phyloP scores from a whole-genome alignment of 2,329 filamentous ascomycete genomes.

The Periconia sp. region DNA sequence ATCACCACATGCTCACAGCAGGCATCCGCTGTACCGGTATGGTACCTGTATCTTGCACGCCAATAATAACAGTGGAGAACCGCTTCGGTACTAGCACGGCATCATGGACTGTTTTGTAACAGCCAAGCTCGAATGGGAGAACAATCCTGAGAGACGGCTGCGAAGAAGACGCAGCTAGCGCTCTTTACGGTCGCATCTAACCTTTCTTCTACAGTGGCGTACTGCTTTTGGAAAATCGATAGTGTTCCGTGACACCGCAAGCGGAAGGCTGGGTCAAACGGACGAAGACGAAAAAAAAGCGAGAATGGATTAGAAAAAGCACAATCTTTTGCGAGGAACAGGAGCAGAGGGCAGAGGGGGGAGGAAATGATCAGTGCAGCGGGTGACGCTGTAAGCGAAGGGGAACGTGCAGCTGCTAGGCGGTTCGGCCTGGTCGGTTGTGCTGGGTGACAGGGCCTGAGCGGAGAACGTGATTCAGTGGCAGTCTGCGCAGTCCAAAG shows the following conservation, averaged over 20 bases:
- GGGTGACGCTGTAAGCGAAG: background rate
- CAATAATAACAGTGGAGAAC: background rate
- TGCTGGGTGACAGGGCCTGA: too few relatives aligned
- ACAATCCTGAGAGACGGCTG: background rate
- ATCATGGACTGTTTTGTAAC: background rate
- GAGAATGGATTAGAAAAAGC: background rate
- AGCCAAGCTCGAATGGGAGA: background rate
- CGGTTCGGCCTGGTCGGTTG: background rate
- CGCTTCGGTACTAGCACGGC: background rate
- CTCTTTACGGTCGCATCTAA: background rate
- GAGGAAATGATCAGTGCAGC: background rate
- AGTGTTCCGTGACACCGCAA: background rate
- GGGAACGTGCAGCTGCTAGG: background rate
- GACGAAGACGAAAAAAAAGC: background rate
- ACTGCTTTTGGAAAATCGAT: background rate
- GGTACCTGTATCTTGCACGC: background rate
- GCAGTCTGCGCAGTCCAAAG: background rate
- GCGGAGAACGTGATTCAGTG: background rate
- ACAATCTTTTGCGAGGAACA: background rate
- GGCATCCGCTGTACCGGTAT: background rate
- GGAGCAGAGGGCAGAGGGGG: background rate
- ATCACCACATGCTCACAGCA: background rate
- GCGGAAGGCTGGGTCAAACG: background rate
- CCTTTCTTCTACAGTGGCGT: background rate
- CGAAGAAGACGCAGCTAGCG: background rate